Base-by-base conservation (phyloP, 2,329 filamentous ascomycete species). In the Fusarium succisae region DNA sequence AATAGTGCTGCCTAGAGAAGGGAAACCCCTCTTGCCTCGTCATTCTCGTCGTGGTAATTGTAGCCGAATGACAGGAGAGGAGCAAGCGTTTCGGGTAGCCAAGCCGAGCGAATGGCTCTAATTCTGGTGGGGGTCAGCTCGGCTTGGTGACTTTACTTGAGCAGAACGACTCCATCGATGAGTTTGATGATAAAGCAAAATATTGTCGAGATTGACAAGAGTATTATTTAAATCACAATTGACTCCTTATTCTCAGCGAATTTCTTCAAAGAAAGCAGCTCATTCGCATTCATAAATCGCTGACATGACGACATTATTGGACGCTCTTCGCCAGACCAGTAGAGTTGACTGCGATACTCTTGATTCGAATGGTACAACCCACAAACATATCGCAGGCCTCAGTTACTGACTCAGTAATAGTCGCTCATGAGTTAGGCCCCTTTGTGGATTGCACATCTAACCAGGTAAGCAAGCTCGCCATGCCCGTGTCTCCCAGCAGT, bases 401-500 rank as follows among this genome's bases (percentile, higher is more conserved):
- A 26, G n/a, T 8, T 3, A 28, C 65, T 79, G 26, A 81, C 50
- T 20, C 38, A 15, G 3, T 20, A n/a, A 51, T 17, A 82, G 81
- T 82, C 35, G 79, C 80, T 35, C 72, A 76, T 20, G 68, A 76
- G 6, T 64, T 82, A 6, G 81, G 81, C 1, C 80, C 80, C 2
- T 83, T 83, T 50, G 76, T 79, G n/a, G 81, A 82, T 43, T 81
- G 80, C 45, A 83, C 82, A 11, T 83, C 82, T 2, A 83, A 83
- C 22, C 81, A 82, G 69, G 81, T 80, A 50, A 14, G 20, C 6
- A 24, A 12, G 8, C 11, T 12, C 8, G 22, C 24, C 4, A 14
- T 20, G 7, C 15, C 5, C 6, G 5, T 26, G 12, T 30, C 26
- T 14, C 11, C 44, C 14, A 20, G 9, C 3, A 10, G 4, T 24